Evolutionary conservation across 306 rosid species (phyloP), one percentile per base, ranked within the genome.

Genomic region (Trifolium pratense): DNA sequence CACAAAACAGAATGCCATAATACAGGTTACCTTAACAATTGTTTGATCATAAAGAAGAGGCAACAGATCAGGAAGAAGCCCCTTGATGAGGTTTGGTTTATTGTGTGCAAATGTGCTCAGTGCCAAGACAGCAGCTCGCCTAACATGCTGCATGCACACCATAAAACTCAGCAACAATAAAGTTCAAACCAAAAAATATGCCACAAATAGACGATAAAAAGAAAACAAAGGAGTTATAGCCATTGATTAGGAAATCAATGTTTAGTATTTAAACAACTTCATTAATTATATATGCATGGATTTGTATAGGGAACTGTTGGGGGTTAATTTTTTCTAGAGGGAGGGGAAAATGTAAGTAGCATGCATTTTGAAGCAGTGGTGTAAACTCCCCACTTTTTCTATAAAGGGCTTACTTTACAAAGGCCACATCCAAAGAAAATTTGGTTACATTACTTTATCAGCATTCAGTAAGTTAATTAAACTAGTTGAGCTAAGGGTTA

Each of bases 21-120:
- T 45, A 70, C 58, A 70, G 73, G 71, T 85, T 75, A 93, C 98
- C 97, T 93, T 93, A 57, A 93, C 97, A 59, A 90, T 78, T 42
- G 99, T 95, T 80, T 95, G 97, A 87, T 92, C 99, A 84, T 95
- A 95, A 75, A 95, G 99, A 79, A 95, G 97, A 15, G 99, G 99
- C 80, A 95, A 73, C 79, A 95, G 79, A 72, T 91, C 91, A 7
- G 99, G 92, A 80, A 95, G 99, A 81, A 95, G 97, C 36, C 95
- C 97, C 86, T 92, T 95, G 77, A 95, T 80, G 36, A 92, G 90
- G 82, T 95, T 92, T 37, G 99, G 97, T 82, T 95, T 95, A 77
- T 95, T 92, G 92, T 95, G 99, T 43, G 99, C 97, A 71, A 92
- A 95, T 52, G 99, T 95, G 84, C 95, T 95, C 73, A 95, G 82